Conservation (phyloP, 257 asterid species). For the Solanum chmielewskii region DNA sequence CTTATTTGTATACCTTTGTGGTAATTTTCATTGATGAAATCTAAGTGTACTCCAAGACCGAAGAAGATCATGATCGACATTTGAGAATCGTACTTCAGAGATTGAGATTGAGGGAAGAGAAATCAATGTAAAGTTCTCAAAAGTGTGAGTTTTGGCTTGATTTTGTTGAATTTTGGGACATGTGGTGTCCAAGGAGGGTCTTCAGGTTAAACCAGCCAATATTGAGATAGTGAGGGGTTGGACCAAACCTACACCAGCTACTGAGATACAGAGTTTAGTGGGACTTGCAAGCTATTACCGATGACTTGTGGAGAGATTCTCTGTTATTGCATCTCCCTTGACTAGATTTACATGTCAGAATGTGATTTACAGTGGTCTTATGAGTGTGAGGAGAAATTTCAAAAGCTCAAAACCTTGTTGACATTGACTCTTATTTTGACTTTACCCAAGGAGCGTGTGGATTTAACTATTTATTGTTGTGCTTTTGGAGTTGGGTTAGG, state of each 20-base stretch:
- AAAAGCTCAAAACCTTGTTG: neutral
- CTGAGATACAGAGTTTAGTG: neutral
- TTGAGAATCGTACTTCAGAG: neutral
- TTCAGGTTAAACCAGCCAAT: neutral
- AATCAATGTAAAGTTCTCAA: too few species aligned
- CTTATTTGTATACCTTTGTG: neutral
- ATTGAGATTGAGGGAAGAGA: neutral
- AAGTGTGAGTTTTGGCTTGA: neutral
- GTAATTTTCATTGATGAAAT: too few species aligned
- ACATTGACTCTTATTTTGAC: neutral
- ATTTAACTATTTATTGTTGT: too few species aligned
- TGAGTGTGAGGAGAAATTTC: neutral
- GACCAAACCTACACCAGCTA: neutral
- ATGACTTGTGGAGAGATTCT: neutral
- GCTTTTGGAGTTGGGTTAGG: neutral
- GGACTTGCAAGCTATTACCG: neutral
- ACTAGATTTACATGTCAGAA: neutral
- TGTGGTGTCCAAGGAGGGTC: neutral
- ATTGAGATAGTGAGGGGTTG: neutral
- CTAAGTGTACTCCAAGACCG: neutral
- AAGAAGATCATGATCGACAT: neutral
- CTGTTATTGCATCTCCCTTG: neutral
- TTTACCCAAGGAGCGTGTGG: neutral
- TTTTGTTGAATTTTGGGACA: neutral
- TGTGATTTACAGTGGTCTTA: neutral